A percentile compares a stretch with the other conserved stretches of the same genome.
Evolutionary conservation across 768 basidiomycete species (phyloP).

Genomic region (Lactifluus rugatus): DNA sequence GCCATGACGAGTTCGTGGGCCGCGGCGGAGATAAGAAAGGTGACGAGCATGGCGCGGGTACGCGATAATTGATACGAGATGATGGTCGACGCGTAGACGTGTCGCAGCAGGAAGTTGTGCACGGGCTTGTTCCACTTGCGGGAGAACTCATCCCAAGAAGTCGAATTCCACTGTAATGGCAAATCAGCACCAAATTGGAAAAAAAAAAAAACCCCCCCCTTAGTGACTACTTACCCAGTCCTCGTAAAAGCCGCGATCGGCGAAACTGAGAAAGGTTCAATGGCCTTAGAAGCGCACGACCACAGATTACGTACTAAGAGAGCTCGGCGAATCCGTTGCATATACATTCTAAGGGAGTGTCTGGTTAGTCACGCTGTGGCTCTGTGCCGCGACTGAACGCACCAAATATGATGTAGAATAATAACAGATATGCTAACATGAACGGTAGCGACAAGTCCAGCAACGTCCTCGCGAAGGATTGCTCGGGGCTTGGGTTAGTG

Average conservation of each 20-base stretch:
- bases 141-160: slow-evolving; percentile 94
- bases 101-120: slow-evolving; percentile 83
- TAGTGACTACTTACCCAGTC: slow-evolving; percentile 59
- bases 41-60: slow-evolving; percentile 79
- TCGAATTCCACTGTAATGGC: slow-evolving; percentile 80
- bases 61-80: slow-evolving; percentile 64
- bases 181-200: neutral
- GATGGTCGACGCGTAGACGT: slow-evolving; percentile 90
- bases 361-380: slow-evolving; percentile 4
- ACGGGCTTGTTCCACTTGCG: slow-evolving; percentile 99
- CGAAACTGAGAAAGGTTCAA: slow-evolving; percentile 48
- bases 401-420: slow-evolving; percentile 85
- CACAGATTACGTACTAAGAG: slow-evolving; percentile 51
- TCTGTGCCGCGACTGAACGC: slow-evolving; percentile 18
- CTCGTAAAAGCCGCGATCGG: slow-evolving; percentile 96
- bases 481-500: slow-evolving; percentile 50
- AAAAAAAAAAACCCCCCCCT: neutral
- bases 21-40: slow-evolving; percentile 83
- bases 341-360: slow-evolving; percentile 68
- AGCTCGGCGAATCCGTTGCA: slow-evolving; percentile 94
- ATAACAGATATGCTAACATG: slow-evolving; percentile 82
- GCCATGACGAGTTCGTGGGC: slow-evolving; percentile 96
- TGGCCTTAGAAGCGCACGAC: neutral
- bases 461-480: slow-evolving; percentile 65
- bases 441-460: slow-evolving; percentile 87